Evolutionary conservation across 1,284 basidiomycete genomes (phyloP).

Genomic region (Melanopsichium pennsylvanicum): DNA sequence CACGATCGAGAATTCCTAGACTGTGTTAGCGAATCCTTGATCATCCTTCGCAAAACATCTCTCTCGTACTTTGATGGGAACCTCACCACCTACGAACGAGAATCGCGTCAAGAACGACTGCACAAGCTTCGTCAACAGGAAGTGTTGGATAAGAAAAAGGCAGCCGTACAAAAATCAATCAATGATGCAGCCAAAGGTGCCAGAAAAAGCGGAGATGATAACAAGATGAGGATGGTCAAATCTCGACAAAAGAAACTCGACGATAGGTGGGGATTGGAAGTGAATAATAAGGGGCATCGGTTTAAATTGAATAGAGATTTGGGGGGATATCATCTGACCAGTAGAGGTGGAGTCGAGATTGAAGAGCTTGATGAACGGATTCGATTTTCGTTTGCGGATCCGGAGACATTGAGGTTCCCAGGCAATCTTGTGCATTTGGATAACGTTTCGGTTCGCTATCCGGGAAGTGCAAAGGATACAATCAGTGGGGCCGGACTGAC

Average conservation of each 20-base stretch:
- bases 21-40: slow-evolving; percentile 74
- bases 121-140: slow-evolving; percentile 71
- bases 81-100: slow-evolving; percentile 72
- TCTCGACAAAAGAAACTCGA: slow-evolving; percentile 74
- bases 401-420: slow-evolving; percentile 70
- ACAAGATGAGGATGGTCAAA: slow-evolving; percentile 71
- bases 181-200: slow-evolving; percentile 70
- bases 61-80: slow-evolving; percentile 74
- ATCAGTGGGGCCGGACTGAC: slow-evolving; percentile 72
- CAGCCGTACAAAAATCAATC: slow-evolving; percentile 68
- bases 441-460: slow-evolving; percentile 69
- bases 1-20: slow-evolving; percentile 79
- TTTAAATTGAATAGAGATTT: slow-evolving; percentile 76
- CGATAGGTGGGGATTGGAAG: slow-evolving; percentile 72
- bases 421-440: slow-evolving; percentile 72
- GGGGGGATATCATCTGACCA: slow-evolving; percentile 68
- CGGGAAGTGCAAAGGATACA: slow-evolving; percentile 64
- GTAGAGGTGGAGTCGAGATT: slow-evolving; percentile 70
- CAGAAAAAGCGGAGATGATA: slow-evolving; percentile 74
- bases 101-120: slow-evolving; percentile 70
- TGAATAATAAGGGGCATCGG: slow-evolving; percentile 68
- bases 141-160: slow-evolving; percentile 71
- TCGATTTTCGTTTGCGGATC: slow-evolving; percentile 70
- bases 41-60: slow-evolving; percentile 72
- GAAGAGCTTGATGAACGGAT: slow-evolving; percentile 70